A percentile compares a stretch with the other conserved stretches of the same genome.
Conservation (phyloP, 192 early-diverging fungal genomes). For the Backusella macrospora region DNA sequence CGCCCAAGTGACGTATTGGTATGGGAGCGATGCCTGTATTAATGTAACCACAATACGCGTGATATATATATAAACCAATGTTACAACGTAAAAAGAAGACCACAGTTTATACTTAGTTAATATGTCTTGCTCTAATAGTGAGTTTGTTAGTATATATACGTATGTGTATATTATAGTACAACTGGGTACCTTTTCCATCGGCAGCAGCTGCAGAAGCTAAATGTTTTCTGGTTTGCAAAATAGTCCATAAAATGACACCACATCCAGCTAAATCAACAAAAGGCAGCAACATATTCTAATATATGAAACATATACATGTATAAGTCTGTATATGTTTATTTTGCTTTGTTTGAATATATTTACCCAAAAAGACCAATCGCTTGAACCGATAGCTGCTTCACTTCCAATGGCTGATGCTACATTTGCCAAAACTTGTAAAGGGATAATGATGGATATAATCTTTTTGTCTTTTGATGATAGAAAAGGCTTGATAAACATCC, state of each 20-base stretch:
- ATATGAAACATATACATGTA: neutral
- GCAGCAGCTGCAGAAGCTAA: slow-evolving; percentile 46
- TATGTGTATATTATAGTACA: neutral
- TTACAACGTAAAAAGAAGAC: slow-evolving; percentile 57
- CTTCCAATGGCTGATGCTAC: slow-evolving; percentile 47
- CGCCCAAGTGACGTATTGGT: slow-evolving; percentile 53
- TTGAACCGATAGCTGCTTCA: slow-evolving; percentile 55
- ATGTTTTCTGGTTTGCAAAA: slow-evolving; percentile 56
- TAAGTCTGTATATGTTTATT: neutral
- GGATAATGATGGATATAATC: slow-evolving; percentile 54
- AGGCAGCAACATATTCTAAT: slow-evolving; percentile 43
- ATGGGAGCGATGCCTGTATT: slow-evolving; percentile 51
- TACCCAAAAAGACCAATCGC: slow-evolving; percentile 59
- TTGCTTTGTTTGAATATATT: neutral
- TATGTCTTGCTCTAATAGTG: slow-evolving; percentile 41
- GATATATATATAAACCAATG: slow-evolving; percentile 53
- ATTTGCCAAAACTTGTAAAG: slow-evolving; percentile 55
- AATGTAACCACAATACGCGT: slow-evolving; percentile 52
- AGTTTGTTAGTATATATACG: neutral
- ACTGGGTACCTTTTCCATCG: slow-evolving; percentile 53
- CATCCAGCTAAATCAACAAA: slow-evolving; percentile 52
- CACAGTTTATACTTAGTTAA: slow-evolving; percentile 56
- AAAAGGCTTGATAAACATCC: slow-evolving; percentile 64
- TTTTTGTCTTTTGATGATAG: slow-evolving; percentile 54
- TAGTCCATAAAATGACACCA: slow-evolving; percentile 52